These are phyloP conservation scores for Cupressus sempervirens DNA, from an alignment of 75 land plant genomes.

Conservation along the genomic window DNA sequence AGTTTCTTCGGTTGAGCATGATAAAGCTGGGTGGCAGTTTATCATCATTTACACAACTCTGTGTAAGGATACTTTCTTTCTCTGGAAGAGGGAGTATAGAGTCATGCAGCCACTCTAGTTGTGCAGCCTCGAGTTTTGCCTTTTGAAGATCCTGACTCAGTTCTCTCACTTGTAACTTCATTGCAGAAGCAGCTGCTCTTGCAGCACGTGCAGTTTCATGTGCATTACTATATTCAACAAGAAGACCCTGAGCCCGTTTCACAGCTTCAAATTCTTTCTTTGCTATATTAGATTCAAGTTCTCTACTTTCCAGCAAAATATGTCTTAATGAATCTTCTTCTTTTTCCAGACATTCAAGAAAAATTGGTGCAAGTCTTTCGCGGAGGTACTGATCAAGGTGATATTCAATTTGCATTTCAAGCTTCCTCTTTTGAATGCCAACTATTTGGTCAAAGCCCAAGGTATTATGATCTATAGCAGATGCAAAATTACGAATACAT, in stretches of 20 bases:
- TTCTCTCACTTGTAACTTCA: slow-evolving; percentile 69
- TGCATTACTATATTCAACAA: slow-evolving; percentile 80
- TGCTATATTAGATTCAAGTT: slow-evolving; percentile 22
- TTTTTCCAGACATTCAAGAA: slow-evolving; percentile 46
- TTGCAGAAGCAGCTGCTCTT: slow-evolving; percentile 51
- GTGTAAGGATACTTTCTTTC: slow-evolving; percentile 24
- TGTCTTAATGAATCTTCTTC: slow-evolving; percentile 47
- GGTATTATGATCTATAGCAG: slow-evolving; percentile 52
- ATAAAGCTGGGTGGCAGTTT: slow-evolving; percentile 28
- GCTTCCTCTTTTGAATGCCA: slow-evolving; percentile 56
- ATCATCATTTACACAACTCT: slow-evolving; percentile 37
- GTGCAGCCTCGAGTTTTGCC: slow-evolving; percentile 66
- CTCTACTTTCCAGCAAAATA: slow-evolving; percentile 24
- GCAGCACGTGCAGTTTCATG: slow-evolving; percentile 91
- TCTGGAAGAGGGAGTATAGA: slow-evolving; percentile 24
- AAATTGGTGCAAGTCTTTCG: slow-evolving; percentile 60
- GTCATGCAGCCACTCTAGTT: slow-evolving; percentile 86
- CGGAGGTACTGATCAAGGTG: slow-evolving; percentile 51
- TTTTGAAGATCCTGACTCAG: slow-evolving; percentile 60
- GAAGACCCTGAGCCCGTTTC: slow-evolving; percentile 48
- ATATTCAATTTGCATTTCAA: slow-evolving; percentile 58
- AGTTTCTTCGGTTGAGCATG: slow-evolving; percentile 55
- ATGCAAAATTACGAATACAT: slow-evolving; percentile 63
- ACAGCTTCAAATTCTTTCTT: slow-evolving; percentile 38
- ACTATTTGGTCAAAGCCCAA: slow-evolving; percentile 65